Base-by-base conservation (phyloP, 169 alveolate species). In the Cryptosporidium canis region DNA sequence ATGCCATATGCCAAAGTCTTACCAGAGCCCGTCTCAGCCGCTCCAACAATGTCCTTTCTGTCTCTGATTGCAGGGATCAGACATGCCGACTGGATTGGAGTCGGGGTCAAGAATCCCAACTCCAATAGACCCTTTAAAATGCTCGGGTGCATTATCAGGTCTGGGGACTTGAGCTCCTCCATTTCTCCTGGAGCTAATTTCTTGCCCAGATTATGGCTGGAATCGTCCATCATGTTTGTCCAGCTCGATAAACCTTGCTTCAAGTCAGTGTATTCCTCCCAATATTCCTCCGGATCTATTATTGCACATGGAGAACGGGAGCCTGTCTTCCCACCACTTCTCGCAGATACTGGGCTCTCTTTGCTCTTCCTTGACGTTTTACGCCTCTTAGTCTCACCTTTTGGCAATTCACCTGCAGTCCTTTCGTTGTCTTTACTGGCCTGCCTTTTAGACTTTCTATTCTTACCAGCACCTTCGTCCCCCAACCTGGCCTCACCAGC, bases 1-100 rank as follows among this genome's bases (percentile, higher is more conserved):
- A 90, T 56, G 31, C 90, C 92, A 41, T 83, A 90, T 14, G 90
- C 92, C 35, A 90, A 83, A 44, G 92, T 90, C 67, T 90, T 90
- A 9, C 92, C 92, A 14, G 90, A 70, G 21, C 92, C 92, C 16
- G 92, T 90, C 53, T 90, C 92, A 4, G 92, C 92, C 8, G 90
- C 91, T 53, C 92, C 92, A 14, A 90, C 66, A 3, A 90, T 82
- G 39, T 90, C 92, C 35, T 68, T 83, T 65, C 92, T 55, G 29
- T 83, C 92, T 16, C 91, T 56, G 27, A 90, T 64, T 14, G 92
- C 84, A n/a, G 85, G 91, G n/a, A 82, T 61, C 37, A 90, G 41
- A 27, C 83, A 67, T 21, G 72, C 61, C 24, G 43, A 44, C 63
- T 90, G 92, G 6, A 90, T 58, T 37, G 85, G 87, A 4, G 92